Percentiles rank a stretch among this genome's conserved stretches.
These are phyloP conservation scores for Noccaea caerulescens DNA, from an alignment of 345 rosid species.

Conservation along the genomic window DNA sequence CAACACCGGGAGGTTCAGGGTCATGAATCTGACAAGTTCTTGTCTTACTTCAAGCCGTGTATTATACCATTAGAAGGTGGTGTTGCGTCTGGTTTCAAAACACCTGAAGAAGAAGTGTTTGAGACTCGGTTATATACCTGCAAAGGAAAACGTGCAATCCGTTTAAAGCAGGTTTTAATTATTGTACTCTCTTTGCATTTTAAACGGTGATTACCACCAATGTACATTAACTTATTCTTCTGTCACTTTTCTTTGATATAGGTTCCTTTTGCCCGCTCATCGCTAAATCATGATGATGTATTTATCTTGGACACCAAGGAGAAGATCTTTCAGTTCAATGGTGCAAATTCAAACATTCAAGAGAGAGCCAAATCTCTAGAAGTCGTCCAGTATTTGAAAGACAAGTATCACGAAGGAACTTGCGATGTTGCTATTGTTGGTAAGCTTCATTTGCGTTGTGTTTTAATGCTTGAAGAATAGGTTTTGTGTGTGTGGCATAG, in stretches of 20 bases:
- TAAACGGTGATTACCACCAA: neutral
- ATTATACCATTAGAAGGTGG: conserved; percentile 96
- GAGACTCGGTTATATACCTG: conserved; percentile 89
- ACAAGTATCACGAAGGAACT: conserved; percentile 80
- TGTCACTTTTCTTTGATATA: neutral
- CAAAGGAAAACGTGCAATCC: conserved; percentile 84
- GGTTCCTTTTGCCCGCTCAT: conserved; percentile 94
- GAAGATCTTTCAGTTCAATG: conserved; percentile 97
- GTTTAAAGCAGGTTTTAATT: conserved; percentile 87
- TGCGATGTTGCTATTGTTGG: conserved; percentile 86
- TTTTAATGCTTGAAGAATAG: conserved; percentile 5
- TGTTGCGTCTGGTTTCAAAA: conserved; percentile 91
- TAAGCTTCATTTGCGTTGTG: conserved; percentile 45
- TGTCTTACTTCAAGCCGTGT: conserved; percentile 98
- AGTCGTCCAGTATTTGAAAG: conserved; percentile 91
- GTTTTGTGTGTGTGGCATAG: conserved; percentile 9
- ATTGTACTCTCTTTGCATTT: conserved; percentile 26
- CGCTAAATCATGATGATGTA: conserved; percentile 96
- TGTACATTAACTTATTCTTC: conserved; percentile 24
- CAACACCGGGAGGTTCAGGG: conserved; percentile 98
- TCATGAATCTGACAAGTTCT: conserved; percentile 95
- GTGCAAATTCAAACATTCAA: conserved; percentile 94
- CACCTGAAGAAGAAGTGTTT: conserved; percentile 81
- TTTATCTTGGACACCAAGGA: conserved; percentile 83
- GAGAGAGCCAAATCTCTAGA: conserved; percentile 98